Percentiles rank a stretch among this genome's conserved stretches.
These are phyloP conservation scores for Trametes sp. DNA, from an alignment of 1,284 basidiomycete species.

Conservation along the genomic window DNA sequence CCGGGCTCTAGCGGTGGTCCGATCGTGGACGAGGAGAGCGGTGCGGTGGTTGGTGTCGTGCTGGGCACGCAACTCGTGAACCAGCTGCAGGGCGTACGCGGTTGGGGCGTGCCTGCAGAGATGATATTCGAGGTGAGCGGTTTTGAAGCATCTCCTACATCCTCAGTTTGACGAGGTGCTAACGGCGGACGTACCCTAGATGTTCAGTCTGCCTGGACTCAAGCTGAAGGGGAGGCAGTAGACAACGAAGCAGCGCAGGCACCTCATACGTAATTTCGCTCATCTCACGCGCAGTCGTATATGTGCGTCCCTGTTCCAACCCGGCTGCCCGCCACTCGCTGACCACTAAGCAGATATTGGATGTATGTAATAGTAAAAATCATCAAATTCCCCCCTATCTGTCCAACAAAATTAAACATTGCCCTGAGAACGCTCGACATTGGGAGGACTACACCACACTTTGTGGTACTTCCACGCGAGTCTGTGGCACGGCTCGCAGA, in stretches of 20 bases:
- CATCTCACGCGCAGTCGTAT: too few species aligned
- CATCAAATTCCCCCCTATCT: too few species aligned
- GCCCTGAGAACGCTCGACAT: too few species aligned
- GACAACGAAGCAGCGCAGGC: background rate
- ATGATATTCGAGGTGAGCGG: conserved; percentile 66
- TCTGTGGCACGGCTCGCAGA: conserved; percentile 29
- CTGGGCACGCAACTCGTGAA: conserved; percentile 69
- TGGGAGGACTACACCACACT: conserved; percentile 27
- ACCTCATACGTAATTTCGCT: background rate
- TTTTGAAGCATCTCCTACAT: too few species aligned
- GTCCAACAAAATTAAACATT: too few species aligned
- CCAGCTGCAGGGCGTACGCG: conserved; percentile 61
- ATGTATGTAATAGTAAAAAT: too few species aligned
- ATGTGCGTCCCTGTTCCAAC: too few species aligned
- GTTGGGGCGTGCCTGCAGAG: conserved; percentile 77
- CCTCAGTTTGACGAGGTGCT: background rate
- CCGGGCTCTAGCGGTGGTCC: conserved; percentile 78
- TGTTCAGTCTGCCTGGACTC: conserved; percentile 56
- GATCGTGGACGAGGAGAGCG: conserved; percentile 68
- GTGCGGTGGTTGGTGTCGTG: conserved; percentile 75
- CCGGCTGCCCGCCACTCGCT: too few species aligned
- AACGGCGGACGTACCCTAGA: conserved; percentile 45
- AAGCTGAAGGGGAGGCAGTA: conserved; percentile 34
- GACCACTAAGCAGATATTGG: too few species aligned
- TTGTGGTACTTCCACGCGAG: conserved; percentile 35